Conservation (phyloP, 768 basidiomycete species). For the Naganishia friedmannii region DNA sequence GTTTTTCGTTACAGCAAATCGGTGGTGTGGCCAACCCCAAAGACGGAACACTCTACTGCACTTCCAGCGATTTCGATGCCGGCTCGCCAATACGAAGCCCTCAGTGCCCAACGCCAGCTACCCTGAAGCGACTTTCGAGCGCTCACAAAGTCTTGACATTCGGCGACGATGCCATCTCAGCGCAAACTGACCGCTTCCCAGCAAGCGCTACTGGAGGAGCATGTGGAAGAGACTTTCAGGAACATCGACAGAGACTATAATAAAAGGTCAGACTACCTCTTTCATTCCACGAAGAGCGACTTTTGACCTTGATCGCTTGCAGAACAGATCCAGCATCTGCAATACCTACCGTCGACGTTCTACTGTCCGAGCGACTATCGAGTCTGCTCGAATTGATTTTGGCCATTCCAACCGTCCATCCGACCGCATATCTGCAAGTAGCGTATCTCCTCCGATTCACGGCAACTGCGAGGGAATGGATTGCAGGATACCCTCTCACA, state of each 20-base stretch:
- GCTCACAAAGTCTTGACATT: too few relatives aligned
- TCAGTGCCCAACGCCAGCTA: not conserved
- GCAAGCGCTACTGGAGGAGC: constrained; percentile 7
- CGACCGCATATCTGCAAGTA: not conserved
- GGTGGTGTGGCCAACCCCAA: too few relatives aligned
- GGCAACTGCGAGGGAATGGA: constrained; percentile 11
- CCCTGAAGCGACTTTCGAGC: not conserved
- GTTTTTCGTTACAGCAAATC: too few relatives aligned
- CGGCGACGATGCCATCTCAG: not conserved
- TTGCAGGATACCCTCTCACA: constrained; percentile 12
- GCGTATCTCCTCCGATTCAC: constrained; percentile 7
- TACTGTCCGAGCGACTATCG: not conserved
- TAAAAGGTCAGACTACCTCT: constrained; percentile 2
- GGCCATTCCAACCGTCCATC: not conserved
- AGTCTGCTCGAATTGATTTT: not conserved
- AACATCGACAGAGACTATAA: constrained; percentile 21
- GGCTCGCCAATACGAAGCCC: not conserved
- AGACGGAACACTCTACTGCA: too few relatives aligned
- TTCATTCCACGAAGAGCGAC: not conserved
- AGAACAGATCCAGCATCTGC: constrained; percentile 11
- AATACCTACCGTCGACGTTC: not conserved
- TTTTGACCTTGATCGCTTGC: not conserved
- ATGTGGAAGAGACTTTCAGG: constrained; percentile 10
- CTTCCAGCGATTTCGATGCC: not conserved
- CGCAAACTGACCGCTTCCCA: constrained; percentile 11